Conservation (phyloP, 371 early-diverging fungal species). For the Mucor sp. region DNA sequence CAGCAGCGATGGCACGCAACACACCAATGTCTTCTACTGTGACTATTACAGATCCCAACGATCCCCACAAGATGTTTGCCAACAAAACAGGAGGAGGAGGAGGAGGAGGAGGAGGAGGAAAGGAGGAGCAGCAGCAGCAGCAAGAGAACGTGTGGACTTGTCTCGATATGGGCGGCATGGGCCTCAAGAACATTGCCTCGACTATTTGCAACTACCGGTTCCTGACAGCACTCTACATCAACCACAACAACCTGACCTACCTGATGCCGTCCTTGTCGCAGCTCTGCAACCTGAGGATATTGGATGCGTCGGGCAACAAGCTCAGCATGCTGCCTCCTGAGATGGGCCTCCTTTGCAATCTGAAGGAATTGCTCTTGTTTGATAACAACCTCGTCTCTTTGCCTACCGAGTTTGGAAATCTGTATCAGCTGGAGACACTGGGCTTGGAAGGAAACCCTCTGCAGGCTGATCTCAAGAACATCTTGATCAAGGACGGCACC, state of each 20-base stretch:
- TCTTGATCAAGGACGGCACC: constrained; percentile 90
- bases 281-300: constrained; percentile 63
- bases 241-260: constrained; percentile 88
- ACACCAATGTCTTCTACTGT: constrained; percentile 54
- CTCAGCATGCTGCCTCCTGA: constrained; percentile 88
- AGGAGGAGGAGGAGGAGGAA: not conserved
- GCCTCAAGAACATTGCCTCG: constrained; percentile 74
- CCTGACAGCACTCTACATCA: constrained; percentile 89
- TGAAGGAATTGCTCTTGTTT: constrained; percentile 89
- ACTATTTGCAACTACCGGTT: constrained; percentile 81
- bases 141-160: constrained; percentile 69
- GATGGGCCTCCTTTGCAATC: constrained; percentile 81
- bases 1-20: constrained; percentile 63
- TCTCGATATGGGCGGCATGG: constrained; percentile 94
- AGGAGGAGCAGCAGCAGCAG: constrained; percentile 3
- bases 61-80: constrained; percentile 49
- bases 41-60: constrained; percentile 67
- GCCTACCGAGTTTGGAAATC: constrained; percentile 92
- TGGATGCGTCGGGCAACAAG: constrained; percentile 93
- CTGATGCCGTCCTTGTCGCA: constrained; percentile 75
- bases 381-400: constrained; percentile 91
- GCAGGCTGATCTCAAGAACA: constrained; percentile 76
- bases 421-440: constrained; percentile 91
- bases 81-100: not conserved
- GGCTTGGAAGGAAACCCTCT: constrained; percentile 98